Evolutionary conservation across 768 basidiomycete genomes (phyloP).

Genomic region (Cyathus striatus): DNA sequence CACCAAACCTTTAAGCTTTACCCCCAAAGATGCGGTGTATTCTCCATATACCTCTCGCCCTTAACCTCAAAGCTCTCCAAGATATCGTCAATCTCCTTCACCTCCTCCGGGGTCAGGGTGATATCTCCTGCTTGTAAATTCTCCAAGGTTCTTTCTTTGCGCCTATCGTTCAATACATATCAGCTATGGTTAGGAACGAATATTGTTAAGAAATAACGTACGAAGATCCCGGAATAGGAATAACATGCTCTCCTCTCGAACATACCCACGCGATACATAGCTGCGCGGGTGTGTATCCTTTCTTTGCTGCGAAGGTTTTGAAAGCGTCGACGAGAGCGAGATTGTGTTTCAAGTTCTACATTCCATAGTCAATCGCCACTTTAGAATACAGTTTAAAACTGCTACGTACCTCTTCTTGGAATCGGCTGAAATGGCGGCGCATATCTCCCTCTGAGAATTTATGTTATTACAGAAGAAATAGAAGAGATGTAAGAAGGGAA

Average conservation of each 20-base stretch:
- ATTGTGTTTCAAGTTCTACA: conserved; percentile 39
- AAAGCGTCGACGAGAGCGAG: conserved; percentile 37
- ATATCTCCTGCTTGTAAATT: conserved; percentile 40
- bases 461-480: too few species aligned
- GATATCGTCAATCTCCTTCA: conserved; percentile 31
- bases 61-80: conserved; percentile 11
- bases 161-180: too few species aligned
- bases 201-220: too few species aligned
- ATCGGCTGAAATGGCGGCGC: conserved; percentile 32
- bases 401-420: conserved; percentile 28
- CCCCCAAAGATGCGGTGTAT: too few species aligned
- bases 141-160: conserved; percentile 30
- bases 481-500: too few species aligned
- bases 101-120: conserved; percentile 32
- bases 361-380: too few species aligned
- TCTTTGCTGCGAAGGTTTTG: conserved; percentile 32
- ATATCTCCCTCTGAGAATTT: conserved; percentile 39
- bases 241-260: conserved; percentile 32
- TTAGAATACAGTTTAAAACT: neutral
- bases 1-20: too few species aligned
- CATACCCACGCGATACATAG: conserved; percentile 40
- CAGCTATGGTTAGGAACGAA: too few species aligned
- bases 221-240: conserved; percentile 49
- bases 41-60: too few species aligned
- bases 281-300: conserved; percentile 36